A percentile compares a stretch with the other conserved stretches of the same genome.
These are phyloP conservation scores for Melampsora abietis-canadensis DNA, from an alignment of 1,284 basidiomycete species.

Conservation along the genomic window DNA sequence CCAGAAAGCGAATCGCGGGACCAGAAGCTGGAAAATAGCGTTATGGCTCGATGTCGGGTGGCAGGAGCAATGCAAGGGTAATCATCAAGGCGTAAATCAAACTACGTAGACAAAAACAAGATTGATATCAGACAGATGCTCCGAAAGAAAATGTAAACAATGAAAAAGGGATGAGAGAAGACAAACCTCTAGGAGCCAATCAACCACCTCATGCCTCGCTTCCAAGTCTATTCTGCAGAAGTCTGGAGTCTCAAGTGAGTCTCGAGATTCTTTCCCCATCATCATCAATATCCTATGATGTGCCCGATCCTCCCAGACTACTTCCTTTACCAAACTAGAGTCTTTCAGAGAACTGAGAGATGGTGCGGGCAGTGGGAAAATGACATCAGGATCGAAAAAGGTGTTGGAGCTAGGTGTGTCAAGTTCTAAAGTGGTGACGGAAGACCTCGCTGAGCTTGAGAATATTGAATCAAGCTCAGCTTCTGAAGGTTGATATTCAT, in stretches of 20 bases:
- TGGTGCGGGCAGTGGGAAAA: background rate
- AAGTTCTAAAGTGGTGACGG: too few species aligned
- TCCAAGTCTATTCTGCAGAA: too few species aligned
- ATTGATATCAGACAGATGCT: background rate
- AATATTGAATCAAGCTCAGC: too few species aligned
- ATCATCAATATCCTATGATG: background rate
- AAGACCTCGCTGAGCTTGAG: too few species aligned
- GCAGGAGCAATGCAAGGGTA: background rate
- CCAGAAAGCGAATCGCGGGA: background rate
- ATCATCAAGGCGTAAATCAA: background rate
- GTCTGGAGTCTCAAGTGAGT: background rate
- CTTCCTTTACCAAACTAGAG: background rate
- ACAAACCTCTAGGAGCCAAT: background rate
- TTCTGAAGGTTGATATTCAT: too few species aligned
- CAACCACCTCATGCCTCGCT: too few species aligned
- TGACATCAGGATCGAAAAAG: slow-evolving; percentile 2
- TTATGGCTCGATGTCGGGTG: slow-evolving; percentile 6
- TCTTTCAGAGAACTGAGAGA: background rate
- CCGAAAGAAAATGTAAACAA: background rate
- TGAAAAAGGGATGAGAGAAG: too few species aligned
- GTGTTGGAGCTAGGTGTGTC: background rate
- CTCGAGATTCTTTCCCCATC: background rate
- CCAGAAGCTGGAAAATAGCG: background rate
- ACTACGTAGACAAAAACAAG: background rate
- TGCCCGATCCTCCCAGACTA: slow-evolving; percentile 1